Base-by-base conservation (phyloP, 2,329 filamentous ascomycete species). In the Simplicillium aogashimaense region DNA sequence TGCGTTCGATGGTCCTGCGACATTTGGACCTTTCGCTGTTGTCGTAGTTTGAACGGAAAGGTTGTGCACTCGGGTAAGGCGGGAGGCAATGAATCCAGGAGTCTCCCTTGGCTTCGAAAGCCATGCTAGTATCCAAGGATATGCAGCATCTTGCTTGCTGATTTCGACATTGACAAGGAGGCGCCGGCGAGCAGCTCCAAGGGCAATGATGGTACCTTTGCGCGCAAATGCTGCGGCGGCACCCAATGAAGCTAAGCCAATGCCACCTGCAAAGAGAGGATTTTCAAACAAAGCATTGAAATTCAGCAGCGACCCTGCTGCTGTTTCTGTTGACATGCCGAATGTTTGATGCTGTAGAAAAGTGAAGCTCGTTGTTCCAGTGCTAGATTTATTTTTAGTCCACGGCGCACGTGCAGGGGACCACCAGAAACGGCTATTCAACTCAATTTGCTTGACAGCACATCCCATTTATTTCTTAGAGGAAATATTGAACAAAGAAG, bases 121-220 rank as follows among this genome's bases (percentile, higher is more conserved):
- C 89, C 92, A 98, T 48, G 89, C 82, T 9, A 98, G 72, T 33
- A 98, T 79, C 90, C 89, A 97, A 32, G 81, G 81, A 58, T 97
- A 98, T 2, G 90, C 89, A 35, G 87, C 80, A 63, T 98, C 92
- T 53, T 90, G 86, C 56, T 87, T 85, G 60, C 86, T 90, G 61
- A 98, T 95, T 63, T 98, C 92, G 53, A 98, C 80, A 53, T 95
- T 88, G 52, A 97, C 86, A 25, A 98, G 79, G 65, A 98, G 78
- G 37, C 90, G 86, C 39, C 83, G 81, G 37, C 86, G 84, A 43
- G 95, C 65, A 42, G 94, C 71, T 34, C 76, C 74, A n/a, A 82
- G 80, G 40, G 79, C 79, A 52, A 79, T 70, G 44, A 89, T 76
- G 43, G 84, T 60, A 29, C 85, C 86, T 55, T 83, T 83, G 47